Conservation (phyloP, 2,329 filamentous ascomycete species). For the Fusarium irregulare region DNA sequence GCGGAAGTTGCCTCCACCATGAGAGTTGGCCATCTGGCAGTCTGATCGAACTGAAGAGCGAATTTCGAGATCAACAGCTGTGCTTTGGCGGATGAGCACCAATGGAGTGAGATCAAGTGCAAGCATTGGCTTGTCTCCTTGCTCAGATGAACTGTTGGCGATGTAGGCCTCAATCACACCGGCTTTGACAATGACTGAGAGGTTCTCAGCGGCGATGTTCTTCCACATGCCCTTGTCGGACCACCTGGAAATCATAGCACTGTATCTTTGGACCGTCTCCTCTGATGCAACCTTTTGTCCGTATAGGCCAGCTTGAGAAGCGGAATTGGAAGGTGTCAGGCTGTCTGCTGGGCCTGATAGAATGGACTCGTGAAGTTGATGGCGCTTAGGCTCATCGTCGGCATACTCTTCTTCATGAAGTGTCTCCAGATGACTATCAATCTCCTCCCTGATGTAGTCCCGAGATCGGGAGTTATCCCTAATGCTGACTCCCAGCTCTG, state of each 20-base stretch:
- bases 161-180: constrained; percentile 68
- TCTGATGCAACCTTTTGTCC: constrained; percentile 57
- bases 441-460: constrained; percentile 38
- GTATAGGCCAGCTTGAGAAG: constrained; percentile 75
- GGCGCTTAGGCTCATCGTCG: constrained; percentile 35
- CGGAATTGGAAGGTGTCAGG: constrained; percentile 82
- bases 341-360: constrained; percentile 67
- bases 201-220: constrained; percentile 63
- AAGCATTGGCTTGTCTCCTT: constrained; percentile 62
- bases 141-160: constrained; percentile 50
- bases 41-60: constrained; percentile 82
- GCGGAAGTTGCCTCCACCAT: constrained; percentile 82
- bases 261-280: constrained; percentile 59
- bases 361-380: constrained; percentile 52
- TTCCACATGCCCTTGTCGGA: constrained; percentile 71
- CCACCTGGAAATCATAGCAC: constrained; percentile 71
- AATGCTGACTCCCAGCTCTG: constrained; percentile 69
- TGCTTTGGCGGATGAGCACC: constrained; percentile 90
- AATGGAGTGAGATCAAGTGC: constrained; percentile 90
- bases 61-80: constrained; percentile 92
- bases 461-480: constrained; percentile 62
- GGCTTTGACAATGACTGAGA: constrained; percentile 66
- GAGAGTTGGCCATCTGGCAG: constrained; percentile 72
- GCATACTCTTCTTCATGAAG: constrained; percentile 24
- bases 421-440: constrained; percentile 53